Percentiles rank a stretch among this genome's conserved stretches.
phyloP scores from a whole-genome alignment of 176 grass and related monocot species.

The Rhipidocladum racemiflorum region DNA sequence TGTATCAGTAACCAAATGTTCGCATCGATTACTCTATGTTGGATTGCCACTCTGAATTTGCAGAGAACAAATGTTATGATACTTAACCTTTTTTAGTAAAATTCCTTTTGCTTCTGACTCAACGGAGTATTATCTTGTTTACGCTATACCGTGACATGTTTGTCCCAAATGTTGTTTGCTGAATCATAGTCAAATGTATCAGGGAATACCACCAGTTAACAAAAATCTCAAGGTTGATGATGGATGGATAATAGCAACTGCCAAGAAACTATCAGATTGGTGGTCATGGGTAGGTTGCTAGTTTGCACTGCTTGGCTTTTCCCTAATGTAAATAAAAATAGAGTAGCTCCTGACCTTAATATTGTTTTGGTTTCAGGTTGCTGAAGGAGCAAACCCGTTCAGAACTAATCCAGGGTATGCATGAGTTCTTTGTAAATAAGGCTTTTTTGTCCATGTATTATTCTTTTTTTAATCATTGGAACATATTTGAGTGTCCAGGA shows the following conservation, averaged over 20 bases:
- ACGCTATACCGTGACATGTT: neutral
- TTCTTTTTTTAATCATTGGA: neutral
- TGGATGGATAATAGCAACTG: conserved; percentile 64
- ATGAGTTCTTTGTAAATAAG: neutral
- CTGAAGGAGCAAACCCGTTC: conserved; percentile 72
- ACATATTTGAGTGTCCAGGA: conserved; percentile 47
- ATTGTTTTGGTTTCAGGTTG: conserved; percentile 58
- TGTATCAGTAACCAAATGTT: neutral
- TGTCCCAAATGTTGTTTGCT: neutral
- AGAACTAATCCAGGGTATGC: conserved; percentile 64
- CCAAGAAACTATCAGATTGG: conserved; percentile 76
- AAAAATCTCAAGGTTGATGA: conserved; percentile 54
- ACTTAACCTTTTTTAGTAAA: neutral
- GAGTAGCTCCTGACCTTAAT: neutral
- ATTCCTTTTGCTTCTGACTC: neutral
- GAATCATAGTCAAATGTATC: conserved; percentile 34
- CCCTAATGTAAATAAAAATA: neutral
- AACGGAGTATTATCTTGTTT: neutral
- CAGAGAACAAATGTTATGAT: neutral
- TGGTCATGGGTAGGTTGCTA: conserved; percentile 79
- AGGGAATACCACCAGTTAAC: conserved; percentile 79
- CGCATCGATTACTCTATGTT: neutral
- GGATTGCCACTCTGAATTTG: neutral
- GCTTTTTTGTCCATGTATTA: neutral
- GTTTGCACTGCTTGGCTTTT: neutral